Base-by-base conservation (phyloP, 176 grass and related monocot species). In the Puya raimondii region DNA sequence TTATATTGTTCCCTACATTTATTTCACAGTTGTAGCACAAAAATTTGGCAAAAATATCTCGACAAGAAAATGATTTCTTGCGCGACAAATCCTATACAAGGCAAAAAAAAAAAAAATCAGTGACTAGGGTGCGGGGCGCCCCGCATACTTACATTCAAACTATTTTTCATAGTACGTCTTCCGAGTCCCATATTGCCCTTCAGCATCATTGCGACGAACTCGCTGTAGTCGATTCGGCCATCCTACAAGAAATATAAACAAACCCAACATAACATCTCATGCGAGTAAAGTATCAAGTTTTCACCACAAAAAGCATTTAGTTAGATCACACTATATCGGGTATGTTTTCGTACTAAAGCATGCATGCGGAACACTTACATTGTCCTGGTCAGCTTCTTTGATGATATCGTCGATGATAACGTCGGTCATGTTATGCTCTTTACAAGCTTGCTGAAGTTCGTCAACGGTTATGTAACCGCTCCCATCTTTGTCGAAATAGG, bases 161-260 rank as follows among this genome's bases (percentile, higher is more conserved):
- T 29, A 48, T 79, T 72, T 29, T 72, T 72, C 77, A 86, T 86
- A 53, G 83, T 91, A 12, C 77, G 66, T 66, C 50, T 75, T 13
- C 83, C 88, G 3, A 81, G 76, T 10, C 77, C 80, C 2, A 91
- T 75, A 81, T 86, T 76, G 49, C 88, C 88, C 68, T 91, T 91
- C 76, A 81, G 82, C 88, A 91, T 91, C 88, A 91, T 91, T 1
- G 88, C 88, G 1, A 84, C 88, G 65, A 91, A 91, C 81, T 91
- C 88, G 20, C 56, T 81, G 10, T 86, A 91, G 78, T 91, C 88
- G 23, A 91, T 91, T 17, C 79, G 76, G 0, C 87, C 87, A 33
- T 89, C 86, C 86, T 86, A 66, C 50, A 2, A 17, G 69, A 54
- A 42, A 57, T 17, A 9, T 9, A 26, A 16, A 11, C 47, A 47